phyloP scores from a whole-genome alignment of 768 basidiomycete species.

The Hypholoma sublateritium region DNA sequence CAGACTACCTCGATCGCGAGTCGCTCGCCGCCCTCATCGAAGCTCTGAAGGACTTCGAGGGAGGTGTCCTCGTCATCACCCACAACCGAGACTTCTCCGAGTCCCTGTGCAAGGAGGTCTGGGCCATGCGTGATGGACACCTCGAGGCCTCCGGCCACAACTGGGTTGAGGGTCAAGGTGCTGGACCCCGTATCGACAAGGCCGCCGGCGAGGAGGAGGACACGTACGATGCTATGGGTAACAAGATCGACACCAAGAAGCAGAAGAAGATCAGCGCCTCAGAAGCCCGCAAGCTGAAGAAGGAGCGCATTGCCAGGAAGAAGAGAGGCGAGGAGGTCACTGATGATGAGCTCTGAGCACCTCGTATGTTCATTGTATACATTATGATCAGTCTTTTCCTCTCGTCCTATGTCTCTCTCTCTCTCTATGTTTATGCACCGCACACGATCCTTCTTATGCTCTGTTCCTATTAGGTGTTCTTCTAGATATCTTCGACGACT shows the following conservation, averaged over 20 bases:
- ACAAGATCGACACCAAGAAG: constrained; percentile 90
- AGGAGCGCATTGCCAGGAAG: constrained; percentile 90
- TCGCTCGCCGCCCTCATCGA: constrained; percentile 98
- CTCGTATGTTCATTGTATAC: constrained; percentile 13
- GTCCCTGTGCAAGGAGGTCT: constrained; percentile 95
- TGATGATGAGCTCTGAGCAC: constrained; percentile 61
- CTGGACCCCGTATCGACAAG: constrained; percentile 94
- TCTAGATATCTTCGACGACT: constrained; percentile 12
- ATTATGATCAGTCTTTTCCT: constrained; percentile 11
- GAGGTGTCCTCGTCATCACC: constrained; percentile 96
- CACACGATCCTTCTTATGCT: constrained; percentile 17
- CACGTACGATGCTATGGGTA: constrained; percentile 95
- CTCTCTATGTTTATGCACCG: constrained; percentile 9
- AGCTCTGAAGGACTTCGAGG: constrained; percentile 96
- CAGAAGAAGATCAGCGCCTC: constrained; percentile 79
- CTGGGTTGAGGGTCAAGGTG: constrained; percentile 99
- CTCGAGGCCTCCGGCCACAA: constrained; percentile 98
- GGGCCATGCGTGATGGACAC: constrained; percentile 98
- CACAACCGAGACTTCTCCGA: constrained; percentile 99
- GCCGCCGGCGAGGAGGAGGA: constrained; percentile 88
- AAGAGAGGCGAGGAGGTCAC: constrained; percentile 83
- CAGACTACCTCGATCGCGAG: constrained; percentile 99
- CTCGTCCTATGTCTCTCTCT: constrained; percentile 7
- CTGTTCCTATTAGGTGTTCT: constrained; percentile 22
- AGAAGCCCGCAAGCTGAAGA: constrained; percentile 92